A percentile compares a stretch with the other conserved stretches of the same genome.
Evolutionary conservation across 192 early-diverging fungal species (phyloP).

Genomic region (Umbelopsis ramanniana): DNA sequence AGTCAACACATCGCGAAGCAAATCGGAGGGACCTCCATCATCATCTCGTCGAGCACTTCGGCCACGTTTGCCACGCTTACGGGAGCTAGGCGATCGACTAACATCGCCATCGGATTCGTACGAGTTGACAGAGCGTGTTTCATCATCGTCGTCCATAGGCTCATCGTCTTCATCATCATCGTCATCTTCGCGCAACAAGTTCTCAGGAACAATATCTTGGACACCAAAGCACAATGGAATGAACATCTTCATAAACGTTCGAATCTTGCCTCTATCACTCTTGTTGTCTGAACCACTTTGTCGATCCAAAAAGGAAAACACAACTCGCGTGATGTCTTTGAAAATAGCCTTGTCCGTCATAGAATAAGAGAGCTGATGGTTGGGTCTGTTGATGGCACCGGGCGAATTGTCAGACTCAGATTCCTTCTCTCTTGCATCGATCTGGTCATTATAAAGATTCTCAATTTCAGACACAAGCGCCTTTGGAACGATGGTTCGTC

Average conservation of each 20-base stretch:
- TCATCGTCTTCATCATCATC: slow-evolving; percentile 59
- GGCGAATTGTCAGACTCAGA: slow-evolving; percentile 3
- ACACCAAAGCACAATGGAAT: slow-evolving; percentile 70
- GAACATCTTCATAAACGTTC: slow-evolving; percentile 76
- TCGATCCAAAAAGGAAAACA: slow-evolving; percentile 75
- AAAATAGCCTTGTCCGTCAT: slow-evolving; percentile 80
- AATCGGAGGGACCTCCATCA: slow-evolving; percentile 41
- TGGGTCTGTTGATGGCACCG: slow-evolving; percentile 8
- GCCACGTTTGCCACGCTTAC: slow-evolving; percentile 14
- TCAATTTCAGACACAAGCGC: slow-evolving; percentile 87
- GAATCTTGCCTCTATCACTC: slow-evolving; percentile 75
- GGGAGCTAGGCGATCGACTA: slow-evolving; percentile 25
- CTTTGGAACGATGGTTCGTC: slow-evolving; percentile 77
- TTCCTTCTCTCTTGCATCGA: slow-evolving; percentile 15
- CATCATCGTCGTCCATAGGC: slow-evolving; percentile 47
- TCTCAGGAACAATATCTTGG: slow-evolving; percentile 49
- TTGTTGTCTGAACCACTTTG: slow-evolving; percentile 48
- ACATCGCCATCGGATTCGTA: slow-evolving; percentile 43
- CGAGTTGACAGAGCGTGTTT: slow-evolving; percentile 30
- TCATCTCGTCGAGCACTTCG: slow-evolving; percentile 22
- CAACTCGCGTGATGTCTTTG: slow-evolving; percentile 74
- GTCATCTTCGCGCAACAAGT: slow-evolving; percentile 48
- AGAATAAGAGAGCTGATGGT: slow-evolving; percentile 81
- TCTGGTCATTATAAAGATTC: slow-evolving; percentile 9
- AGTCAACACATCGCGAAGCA: slow-evolving; percentile 42